Evolutionary conservation across 1,284 basidiomycete species (phyloP), one percentile per base, ranked within the genome.

Genomic region (Porogramme epimiltina): DNA sequence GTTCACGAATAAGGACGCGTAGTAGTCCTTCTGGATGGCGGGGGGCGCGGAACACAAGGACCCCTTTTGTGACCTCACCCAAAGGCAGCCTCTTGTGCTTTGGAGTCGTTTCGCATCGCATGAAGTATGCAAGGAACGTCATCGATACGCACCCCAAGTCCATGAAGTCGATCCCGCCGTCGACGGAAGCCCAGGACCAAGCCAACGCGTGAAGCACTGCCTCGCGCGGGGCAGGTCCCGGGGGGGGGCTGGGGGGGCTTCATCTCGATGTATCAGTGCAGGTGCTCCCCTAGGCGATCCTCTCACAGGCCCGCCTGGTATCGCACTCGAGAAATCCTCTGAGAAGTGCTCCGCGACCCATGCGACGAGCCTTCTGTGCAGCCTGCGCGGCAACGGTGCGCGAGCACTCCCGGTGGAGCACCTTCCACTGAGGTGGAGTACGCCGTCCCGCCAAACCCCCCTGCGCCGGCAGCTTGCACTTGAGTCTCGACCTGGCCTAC

Each of bases 251-350:
- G 50, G 8, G 37, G 33, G 18, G 28, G 31, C 18, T 47, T 34
- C 24, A 20, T 37, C 22, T 37, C 48, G 39, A 45, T 49, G 45
- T 49, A 52, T 52, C 56, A 58, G 10, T 55, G 47, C 19, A 58
- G 45, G 34, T 53, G 49, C 18, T 42, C 31, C 19, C 50, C 19
- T n/a, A 58, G 51, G 2, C 47, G 37, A 15, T 31, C 20, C 15
- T 48, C 41, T 54, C 56, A 58, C n/a, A 58, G 43, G 1, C 56
- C 56, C 2, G 56, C 56, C 20, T 55, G 56, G 46, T 55, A 58
- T 53, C 54, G 13, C 46, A 41, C 36, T 42, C 37, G 48, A 45
- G 49, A 18, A 40, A 31, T 26, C 51, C 45, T 4, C 46, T 34
- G 49, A 58, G 48, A 58, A 55, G 4, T 43, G 39, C 48, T 58